Percentiles rank a stretch among this genome's conserved stretches.
These are phyloP conservation scores for Lichtheimia ramosa DNA, from an alignment of 371 early-diverging fungal genomes.

Conservation along the genomic window DNA sequence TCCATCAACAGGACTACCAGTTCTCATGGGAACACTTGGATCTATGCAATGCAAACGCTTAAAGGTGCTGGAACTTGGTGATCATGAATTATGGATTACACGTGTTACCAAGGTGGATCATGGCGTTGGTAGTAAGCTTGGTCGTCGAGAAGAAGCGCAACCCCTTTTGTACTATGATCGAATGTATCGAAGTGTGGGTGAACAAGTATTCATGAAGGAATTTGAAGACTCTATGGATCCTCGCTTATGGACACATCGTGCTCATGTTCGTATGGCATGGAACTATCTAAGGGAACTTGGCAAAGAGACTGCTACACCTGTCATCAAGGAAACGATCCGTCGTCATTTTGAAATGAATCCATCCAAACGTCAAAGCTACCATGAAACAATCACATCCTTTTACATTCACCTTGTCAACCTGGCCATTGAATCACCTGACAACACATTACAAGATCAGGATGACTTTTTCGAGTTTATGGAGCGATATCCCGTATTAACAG, in stretches of 20 bases:
- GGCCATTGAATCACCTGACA: slow-evolving; percentile 25
- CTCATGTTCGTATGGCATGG: slow-evolving; percentile 67
- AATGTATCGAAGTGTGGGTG: slow-evolving; percentile 62
- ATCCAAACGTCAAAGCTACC: slow-evolving; percentile 37
- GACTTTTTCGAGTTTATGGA: slow-evolving; percentile 60
- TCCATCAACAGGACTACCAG: slow-evolving; percentile 53
- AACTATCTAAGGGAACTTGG: slow-evolving; percentile 53
- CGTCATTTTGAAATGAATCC: slow-evolving; percentile 46
- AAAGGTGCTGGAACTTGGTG: slow-evolving; percentile 56
- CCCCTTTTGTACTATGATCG: slow-evolving; percentile 70
- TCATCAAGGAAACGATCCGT: slow-evolving; percentile 46
- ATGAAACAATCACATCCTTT: slow-evolving; percentile 63
- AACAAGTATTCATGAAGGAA: slow-evolving; percentile 57
- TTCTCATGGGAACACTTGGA: slow-evolving; percentile 61
- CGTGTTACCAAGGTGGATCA: slow-evolving; percentile 59
- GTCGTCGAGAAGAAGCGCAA: slow-evolving; percentile 41
- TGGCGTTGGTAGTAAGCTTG: slow-evolving; percentile 51
- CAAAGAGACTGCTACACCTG: slow-evolving; percentile 33
- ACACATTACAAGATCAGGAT: slow-evolving; percentile 18
- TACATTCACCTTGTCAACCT: slow-evolving; percentile 48
- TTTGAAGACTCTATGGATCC: slow-evolving; percentile 47
- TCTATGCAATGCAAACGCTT: slow-evolving; percentile 60
- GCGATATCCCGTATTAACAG: slow-evolving; percentile 44
- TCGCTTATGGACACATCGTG: slow-evolving; percentile 60
- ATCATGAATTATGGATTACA: slow-evolving; percentile 71